Evolutionary conservation across 139 green algal genomes (phyloP), one percentile per base, ranked within the genome.

Genomic region (Diplosphaera chodatii): DNA sequence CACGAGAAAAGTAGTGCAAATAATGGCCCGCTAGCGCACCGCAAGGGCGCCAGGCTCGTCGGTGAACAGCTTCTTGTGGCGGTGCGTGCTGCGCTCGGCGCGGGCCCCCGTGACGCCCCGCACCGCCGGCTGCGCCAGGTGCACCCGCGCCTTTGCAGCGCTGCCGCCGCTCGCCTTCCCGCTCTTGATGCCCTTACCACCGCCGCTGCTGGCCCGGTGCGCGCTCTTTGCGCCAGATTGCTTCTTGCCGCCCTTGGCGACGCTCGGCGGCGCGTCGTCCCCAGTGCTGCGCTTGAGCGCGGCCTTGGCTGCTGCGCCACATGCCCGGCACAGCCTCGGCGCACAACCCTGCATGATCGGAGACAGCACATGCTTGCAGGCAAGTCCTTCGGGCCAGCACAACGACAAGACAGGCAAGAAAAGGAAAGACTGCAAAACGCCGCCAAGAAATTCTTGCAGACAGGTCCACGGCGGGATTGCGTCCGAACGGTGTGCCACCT

Each of bases 1-100:
- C n/a, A n/a, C n/a, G n/a, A n/a, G n/a, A n/a, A n/a, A n/a, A n/a
- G n/a, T n/a, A n/a, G n/a, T n/a, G n/a, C n/a, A n/a, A n/a, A n/a
- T n/a, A n/a, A n/a, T n/a, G n/a, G 37, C 37, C 8, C 37, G 8
- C 13, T 18, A 10, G 16, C 10, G 13, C 31, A 78, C 73, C 66
- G 31, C 66, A 13, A 92, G 83, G 10, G 75, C 80, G 22, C 81
- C 84, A 20, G 75, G 67, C 40, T 78, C 81, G 23, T 79, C 68
- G 68, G 66, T 73, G 71, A 95, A 93, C 68, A 95, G 82, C 62
- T 84, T 84, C 74, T 86, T 83, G 78, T 92, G 84, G 74, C 90
- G 88, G 79, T 89, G 87, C 63, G 76, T 82, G 56, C 86, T 82
- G 32, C 78, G 81, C 69, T 77, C 73, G 0, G 32, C 55, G 28